Evolutionary conservation across 441 rosid species (phyloP).

Genomic region (Pelargonium australe): DNA sequence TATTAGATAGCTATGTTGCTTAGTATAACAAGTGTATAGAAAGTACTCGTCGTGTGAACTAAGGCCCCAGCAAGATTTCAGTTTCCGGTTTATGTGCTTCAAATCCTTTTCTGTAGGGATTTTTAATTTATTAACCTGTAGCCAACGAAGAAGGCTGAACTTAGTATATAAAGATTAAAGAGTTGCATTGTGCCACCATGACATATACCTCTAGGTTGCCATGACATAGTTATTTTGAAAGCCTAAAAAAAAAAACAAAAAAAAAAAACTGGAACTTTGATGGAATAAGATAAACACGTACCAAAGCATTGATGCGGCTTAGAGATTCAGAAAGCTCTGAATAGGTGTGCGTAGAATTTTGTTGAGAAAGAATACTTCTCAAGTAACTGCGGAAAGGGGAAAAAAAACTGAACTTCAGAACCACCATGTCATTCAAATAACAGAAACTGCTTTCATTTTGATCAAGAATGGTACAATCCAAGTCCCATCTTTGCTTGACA

Average conservation of each 20-base stretch:
- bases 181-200: neutral
- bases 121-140: conserved; percentile 54
- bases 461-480: neutral
- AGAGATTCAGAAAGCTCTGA: conserved; percentile 51
- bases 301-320: conserved; percentile 54
- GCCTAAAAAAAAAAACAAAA: too few relatives aligned
- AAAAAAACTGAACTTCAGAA: neutral
- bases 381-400: conserved; percentile 43
- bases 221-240: conserved; percentile 7
- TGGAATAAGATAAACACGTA: conserved; percentile 22
- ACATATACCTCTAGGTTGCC: neutral
- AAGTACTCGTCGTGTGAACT: conserved; percentile 72
- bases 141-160: conserved; percentile 14
- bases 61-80: conserved; percentile 86
- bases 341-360: conserved; percentile 42
- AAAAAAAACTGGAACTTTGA: too few relatives aligned
- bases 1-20: neutral
- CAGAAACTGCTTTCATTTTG: conserved; percentile 1
- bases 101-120: conserved; percentile 86
- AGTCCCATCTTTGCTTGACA: neutral
- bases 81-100: conserved; percentile 88
- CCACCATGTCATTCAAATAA: neutral
- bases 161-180: neutral
- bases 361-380: conserved; percentile 42
- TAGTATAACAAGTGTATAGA: conserved; percentile 10